Evolutionary conservation across 495 filamentous ascomycete genomes (phyloP), one percentile per base, ranked within the genome.

Genomic region (Chaetomium fimeti): DNA sequence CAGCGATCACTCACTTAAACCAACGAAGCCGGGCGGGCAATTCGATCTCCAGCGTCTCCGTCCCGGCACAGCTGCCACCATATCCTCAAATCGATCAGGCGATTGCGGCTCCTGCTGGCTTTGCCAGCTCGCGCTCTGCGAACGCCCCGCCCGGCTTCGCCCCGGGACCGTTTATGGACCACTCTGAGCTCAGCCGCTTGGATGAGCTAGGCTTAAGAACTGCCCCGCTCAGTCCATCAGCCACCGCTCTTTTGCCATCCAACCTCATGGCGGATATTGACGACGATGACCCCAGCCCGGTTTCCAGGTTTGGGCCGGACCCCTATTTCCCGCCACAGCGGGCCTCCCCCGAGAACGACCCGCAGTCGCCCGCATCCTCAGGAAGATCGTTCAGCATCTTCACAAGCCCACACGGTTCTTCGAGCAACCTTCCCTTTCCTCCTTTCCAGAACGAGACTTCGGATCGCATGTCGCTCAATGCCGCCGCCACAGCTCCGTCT

Each of bases 171-270:
- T 85, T 79, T 42, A 78, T 84, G 66, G 80, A 79, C 51, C 68
- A 81, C 52, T 77, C 72, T 28, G 80, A 82, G 56, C 55, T 67
- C 16, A 63, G 48, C n/a, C 70, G 69, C 36, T 72, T 77, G 42
- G 80, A 79, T 18, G 82, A 84, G 25, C 76, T 75, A 11, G 73
- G 75, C 60, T 67, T 78, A 42, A 71, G 72, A 32, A 76, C 86
- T 48, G 85, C 86, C 22, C 88, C 90, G 36, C 89, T 94, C 74
- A 93, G 91, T 67, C 91, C 91, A 28, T 89, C 89, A 15, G 91
- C 91, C 11, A 85, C 90, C 56, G 81, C 88, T 25, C 79, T 94
- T 28, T 77, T 96, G 27, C 91, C 91, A 25, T 91, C 90, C 1
- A 89, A 90, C 66, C 85, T 96, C 60, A 86, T 96, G 66, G 77